Percentiles rank a stretch among this genome's conserved stretches.
Evolutionary conservation across 495 filamentous ascomycete genomes (phyloP).

Genomic region (Entonaema liquescens): DNA sequence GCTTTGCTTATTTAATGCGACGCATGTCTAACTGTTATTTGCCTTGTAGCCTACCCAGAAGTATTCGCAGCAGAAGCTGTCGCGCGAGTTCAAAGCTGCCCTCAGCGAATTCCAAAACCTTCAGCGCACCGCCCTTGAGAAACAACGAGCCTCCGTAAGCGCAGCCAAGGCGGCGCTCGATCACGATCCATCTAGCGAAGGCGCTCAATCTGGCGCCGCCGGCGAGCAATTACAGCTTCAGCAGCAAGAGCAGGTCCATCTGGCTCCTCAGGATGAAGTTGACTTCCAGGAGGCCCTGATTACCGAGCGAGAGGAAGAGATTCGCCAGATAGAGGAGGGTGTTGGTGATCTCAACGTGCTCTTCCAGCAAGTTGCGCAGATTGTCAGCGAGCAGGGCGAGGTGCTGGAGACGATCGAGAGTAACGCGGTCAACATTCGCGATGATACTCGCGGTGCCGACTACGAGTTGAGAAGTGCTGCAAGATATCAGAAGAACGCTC

Average conservation of each 20-base stretch:
- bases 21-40: conserved; percentile 33
- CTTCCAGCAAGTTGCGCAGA: conserved; percentile 95
- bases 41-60: conserved; percentile 75
- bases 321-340: conserved; percentile 94
- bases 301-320: conserved; percentile 93
- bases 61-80: conserved; percentile 94
- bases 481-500: conserved; percentile 89
- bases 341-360: conserved; percentile 96
- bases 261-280: conserved; percentile 93
- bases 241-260: conserved; percentile 77
- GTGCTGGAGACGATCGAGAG: conserved; percentile 86
- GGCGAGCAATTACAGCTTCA: conserved; percentile 68
- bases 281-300: conserved; percentile 97
- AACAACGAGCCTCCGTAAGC: conserved; percentile 84
- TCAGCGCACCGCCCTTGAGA: conserved; percentile 88
- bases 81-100: conserved; percentile 86
- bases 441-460: conserved; percentile 84
- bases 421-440: conserved; percentile 82
- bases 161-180: conserved; percentile 80
- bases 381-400: conserved; percentile 92
- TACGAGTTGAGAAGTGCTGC: conserved; percentile 82
- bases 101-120: conserved; percentile 90
- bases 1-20: neutral
- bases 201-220: conserved; percentile 44
- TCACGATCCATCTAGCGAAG: conserved; percentile 54